Base-by-base conservation (phyloP, 2,329 filamentous ascomycete genomes). In the Emmonsiellopsis sp. region DNA sequence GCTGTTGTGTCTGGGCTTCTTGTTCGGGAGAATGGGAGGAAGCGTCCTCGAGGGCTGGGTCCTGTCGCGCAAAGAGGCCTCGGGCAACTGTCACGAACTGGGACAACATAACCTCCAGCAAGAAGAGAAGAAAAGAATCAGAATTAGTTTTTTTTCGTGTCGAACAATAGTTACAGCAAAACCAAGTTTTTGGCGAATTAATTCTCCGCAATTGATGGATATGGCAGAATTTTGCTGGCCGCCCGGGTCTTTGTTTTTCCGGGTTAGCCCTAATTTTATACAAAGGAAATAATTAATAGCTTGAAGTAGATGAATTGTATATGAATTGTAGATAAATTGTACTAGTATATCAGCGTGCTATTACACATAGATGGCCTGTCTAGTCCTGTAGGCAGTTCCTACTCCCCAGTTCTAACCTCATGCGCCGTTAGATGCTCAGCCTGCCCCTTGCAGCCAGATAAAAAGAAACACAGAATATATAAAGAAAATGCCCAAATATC, bases 21-120 rank as follows among this genome's bases (percentile, higher is more conserved):
- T 30, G 34, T n/a, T 40, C 20, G 37, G 16, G 16, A 11, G 45
- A 20, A 32, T n/a, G 30, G 10, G 11, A n/a, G 7, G 9, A 20
- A 16, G 31, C 32, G 40, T 54, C 20, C 30, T 46, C 38, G 48
- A 62, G 58, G 50, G 64, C 55, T 54, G 64, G 57, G 30, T 68
- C 63, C 47, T 63, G 62, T 62, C 62, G 66, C 58, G 62, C 58
- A 55, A 72, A 71, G 58, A 73, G 57, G 60, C 70, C 69, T 61
- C 70, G 71, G 55, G 71, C 71, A 57, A 68, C 68, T 49, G 68
- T 72, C 51, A 73, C 65, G 52, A 73, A 43, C 37, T 73, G 65
- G 47, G 70, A 67, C 55, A 73, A 71, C 71, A 73, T 73, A 68
- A 61, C 20, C 20, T 26, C 20, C 20, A 66, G 61, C n/a, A 51